These are phyloP conservation scores for Vanderwaltozyma tropicalis DNA, from an alignment of 805 yeast genomes.

Conservation along the genomic window DNA sequence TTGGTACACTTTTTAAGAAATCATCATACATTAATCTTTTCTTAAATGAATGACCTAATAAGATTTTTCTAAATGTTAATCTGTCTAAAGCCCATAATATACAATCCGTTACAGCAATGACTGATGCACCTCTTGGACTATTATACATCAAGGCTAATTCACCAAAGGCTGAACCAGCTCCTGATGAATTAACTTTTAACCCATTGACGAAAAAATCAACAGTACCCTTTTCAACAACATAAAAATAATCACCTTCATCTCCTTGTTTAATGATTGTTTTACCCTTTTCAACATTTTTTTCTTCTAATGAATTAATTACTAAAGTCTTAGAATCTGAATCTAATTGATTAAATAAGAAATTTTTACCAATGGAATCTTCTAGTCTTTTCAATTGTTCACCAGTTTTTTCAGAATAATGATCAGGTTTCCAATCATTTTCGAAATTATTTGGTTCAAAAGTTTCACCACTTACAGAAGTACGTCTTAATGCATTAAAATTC, in stretches of 20 bases:
- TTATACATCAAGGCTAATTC: conserved; percentile 96
- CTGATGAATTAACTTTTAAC: conserved; percentile 58
- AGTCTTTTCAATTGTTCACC: conserved; percentile 57
- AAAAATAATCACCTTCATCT: conserved; percentile 12
- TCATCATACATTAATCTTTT: conserved; percentile 86
- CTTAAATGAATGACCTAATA: conserved; percentile 81
- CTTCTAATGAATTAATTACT: conserved; percentile 76
- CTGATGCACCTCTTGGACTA: conserved; percentile 96
- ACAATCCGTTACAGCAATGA: conserved; percentile 57
- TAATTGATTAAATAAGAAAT: conserved; percentile 75
- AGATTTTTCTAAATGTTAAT: conserved; percentile 80
- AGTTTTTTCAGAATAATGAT: conserved; percentile 41
- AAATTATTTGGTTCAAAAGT: conserved; percentile 63
- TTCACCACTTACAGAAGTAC: conserved; percentile 88
- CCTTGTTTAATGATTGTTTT: conserved; percentile 33
- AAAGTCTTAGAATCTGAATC: conserved; percentile 69
- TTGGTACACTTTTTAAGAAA: conserved; percentile 77
- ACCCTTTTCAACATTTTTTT: conserved; percentile 49
- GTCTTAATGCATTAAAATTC: conserved; percentile 66
- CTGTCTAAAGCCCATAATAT: conserved; percentile 90
- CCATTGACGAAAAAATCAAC: conserved; percentile 70
- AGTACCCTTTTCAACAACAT: conserved; percentile 37
- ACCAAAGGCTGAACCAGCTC: conserved; percentile 87
- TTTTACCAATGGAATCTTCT: conserved; percentile 61
- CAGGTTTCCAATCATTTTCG: conserved; percentile 71